Percentiles rank a stretch among this genome's conserved stretches.
These are phyloP conservation scores for Talaromyces ruber DNA, from an alignment of 495 filamentous ascomycete species.

Conservation along the genomic window DNA sequence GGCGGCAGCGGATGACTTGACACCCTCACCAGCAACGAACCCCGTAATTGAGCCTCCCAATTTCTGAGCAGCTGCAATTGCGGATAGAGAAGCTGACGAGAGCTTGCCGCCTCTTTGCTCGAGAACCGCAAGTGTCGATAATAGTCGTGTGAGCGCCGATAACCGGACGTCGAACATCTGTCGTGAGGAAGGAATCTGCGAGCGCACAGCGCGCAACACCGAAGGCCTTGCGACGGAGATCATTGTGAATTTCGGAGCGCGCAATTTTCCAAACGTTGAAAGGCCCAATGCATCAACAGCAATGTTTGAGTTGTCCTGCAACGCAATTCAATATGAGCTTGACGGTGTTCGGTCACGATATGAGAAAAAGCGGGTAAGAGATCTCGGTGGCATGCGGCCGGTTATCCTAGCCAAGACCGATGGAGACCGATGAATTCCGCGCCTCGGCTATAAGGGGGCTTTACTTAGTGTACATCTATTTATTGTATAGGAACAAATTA, in stretches of 20 bases:
- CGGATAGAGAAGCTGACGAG: slow-evolving; percentile 70
- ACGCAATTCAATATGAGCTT: not conserved
- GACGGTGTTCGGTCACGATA: not conserved
- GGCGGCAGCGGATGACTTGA: slow-evolving; percentile 65
- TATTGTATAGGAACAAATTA: not conserved
- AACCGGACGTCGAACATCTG: slow-evolving; percentile 23
- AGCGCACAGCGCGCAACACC: slow-evolving; percentile 41
- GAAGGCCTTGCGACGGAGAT: slow-evolving; percentile 35
- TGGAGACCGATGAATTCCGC: slow-evolving; percentile 1
- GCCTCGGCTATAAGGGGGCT: not conserved
- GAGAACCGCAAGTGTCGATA: slow-evolving; percentile 84
- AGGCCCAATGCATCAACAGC: not conserved
- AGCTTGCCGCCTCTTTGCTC: slow-evolving; percentile 91
- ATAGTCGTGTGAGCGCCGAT: slow-evolving; percentile 55
- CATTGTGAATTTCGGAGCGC: slow-evolving; percentile 19
- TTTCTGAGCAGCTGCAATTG: slow-evolving; percentile 79
- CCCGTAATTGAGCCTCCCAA: slow-evolving; percentile 78
- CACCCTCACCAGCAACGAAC: slow-evolving; percentile 77
- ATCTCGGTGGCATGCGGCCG: not conserved
- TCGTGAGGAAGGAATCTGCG: slow-evolving; percentile 25
- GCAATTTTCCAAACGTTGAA: not conserved
- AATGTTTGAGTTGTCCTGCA: not conserved
- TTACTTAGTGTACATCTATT: not conserved
- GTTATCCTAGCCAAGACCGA: not conserved
- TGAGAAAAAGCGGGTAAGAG: not conserved